phyloP scores from a whole-genome alignment of 192 early-diverging fungal species.

The Backusella sp. region DNA sequence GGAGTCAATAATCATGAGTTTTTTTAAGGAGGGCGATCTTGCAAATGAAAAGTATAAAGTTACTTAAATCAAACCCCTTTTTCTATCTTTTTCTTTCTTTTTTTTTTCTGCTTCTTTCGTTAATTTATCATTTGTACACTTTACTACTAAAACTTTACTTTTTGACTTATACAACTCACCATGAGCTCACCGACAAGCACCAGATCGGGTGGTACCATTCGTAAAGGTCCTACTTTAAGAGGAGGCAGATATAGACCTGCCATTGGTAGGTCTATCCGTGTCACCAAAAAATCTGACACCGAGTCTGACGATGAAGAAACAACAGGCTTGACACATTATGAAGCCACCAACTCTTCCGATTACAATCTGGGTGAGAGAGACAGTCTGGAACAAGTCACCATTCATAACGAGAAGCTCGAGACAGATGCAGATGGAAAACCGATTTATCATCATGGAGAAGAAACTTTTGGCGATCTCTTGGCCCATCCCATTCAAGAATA shows the following conservation, averaged over 20 bases:
- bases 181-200: not conserved
- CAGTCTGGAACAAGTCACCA: constrained; percentile 8
- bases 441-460: constrained; percentile 26
- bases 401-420: not conserved
- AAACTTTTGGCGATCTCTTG: constrained; percentile 31
- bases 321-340: not conserved
- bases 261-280: constrained; percentile 5
- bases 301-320: not conserved
- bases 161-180: not conserved
- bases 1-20: not conserved
- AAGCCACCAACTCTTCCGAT: not conserved
- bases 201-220: not conserved
- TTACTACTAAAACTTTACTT: not conserved
- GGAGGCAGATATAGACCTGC: constrained; percentile 16
- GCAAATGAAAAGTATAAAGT: not conserved
- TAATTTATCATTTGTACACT: not conserved
- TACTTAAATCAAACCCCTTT: not conserved
- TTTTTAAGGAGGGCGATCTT: constrained; percentile 1
- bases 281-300: not conserved
- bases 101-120: not conserved
- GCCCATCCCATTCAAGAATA: constrained; percentile 28
- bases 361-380: not conserved
- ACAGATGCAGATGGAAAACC: constrained; percentile 9
- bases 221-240: constrained; percentile 24
- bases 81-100: not conserved